phyloP scores from a whole-genome alignment of 371 early-diverging fungal species.

The Mortierella sp. region DNA sequence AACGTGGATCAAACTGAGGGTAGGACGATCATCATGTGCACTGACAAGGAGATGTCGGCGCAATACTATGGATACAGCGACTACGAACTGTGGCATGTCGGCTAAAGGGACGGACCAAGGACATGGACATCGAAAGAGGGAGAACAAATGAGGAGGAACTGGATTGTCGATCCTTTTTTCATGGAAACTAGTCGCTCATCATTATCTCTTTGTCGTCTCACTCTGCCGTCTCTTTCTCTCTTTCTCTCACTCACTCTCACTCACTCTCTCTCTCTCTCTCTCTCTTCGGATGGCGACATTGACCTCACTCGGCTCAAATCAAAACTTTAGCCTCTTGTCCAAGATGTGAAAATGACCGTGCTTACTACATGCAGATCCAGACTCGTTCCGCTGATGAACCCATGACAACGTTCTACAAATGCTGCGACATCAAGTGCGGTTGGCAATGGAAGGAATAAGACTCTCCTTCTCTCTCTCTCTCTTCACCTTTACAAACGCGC shows the following conservation, averaged over 20 bases:
- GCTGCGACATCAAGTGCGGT: constrained; percentile 74
- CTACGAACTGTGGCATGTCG: no score
- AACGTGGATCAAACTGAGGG: constrained; percentile 92
- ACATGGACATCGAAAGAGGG: no score
- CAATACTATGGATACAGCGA: no score
- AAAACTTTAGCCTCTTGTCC: constrained; percentile 75
- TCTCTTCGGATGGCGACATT: no score
- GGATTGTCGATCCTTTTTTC: neutral
- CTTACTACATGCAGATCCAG: constrained; percentile 95
- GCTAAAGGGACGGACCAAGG: no score
- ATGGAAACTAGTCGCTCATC: neutral
- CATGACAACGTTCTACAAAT: constrained; percentile 90
- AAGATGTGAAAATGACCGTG: constrained; percentile 88
- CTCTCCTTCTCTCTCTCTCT: no score
- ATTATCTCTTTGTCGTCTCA: neutral
- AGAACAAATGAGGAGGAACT: no score
- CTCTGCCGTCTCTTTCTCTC: constrained; percentile 4
- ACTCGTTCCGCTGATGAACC: constrained; percentile 98
- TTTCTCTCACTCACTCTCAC: no score
- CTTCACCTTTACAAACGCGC: no score
- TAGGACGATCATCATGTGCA: no score
- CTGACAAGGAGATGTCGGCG: no score
- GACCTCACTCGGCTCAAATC: neutral
- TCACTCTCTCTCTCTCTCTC: no score
- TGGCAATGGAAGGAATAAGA: constrained; percentile 78